Percentiles rank a stretch among this genome's conserved stretches.
These are phyloP conservation scores for Parasitella parasitica DNA, from an alignment of 371 early-diverging fungal species.

Conservation along the genomic window DNA sequence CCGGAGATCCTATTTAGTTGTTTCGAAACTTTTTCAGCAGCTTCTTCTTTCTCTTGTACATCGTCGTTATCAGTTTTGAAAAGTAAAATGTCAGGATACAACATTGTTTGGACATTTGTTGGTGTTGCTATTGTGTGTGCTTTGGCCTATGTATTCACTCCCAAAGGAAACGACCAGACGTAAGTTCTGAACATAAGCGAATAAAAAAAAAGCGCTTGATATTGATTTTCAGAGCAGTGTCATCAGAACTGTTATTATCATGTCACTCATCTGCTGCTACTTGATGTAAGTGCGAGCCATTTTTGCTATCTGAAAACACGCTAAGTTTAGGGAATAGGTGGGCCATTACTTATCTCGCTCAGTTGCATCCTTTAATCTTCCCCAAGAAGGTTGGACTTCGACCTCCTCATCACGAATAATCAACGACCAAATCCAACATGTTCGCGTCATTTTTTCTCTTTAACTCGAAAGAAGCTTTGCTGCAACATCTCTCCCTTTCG, in stretches of 20 bases:
- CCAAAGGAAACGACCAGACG: conserved; percentile 65
- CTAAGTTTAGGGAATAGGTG: conserved; percentile 50
- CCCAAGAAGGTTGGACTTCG: conserved; percentile 68
- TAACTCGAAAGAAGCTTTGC: background rate
- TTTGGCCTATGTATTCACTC: conserved; percentile 52
- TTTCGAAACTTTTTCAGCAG: background rate
- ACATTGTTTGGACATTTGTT: conserved; percentile 56
- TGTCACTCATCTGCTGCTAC: conserved; percentile 66
- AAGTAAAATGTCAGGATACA: conserved; percentile 53
- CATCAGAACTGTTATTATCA: conserved; percentile 67
- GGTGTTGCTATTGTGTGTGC: conserved; percentile 39
- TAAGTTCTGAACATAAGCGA: conserved; percentile 29
- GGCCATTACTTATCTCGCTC: conserved; percentile 76
- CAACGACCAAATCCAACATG: background rate
- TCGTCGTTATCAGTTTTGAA: background rate
- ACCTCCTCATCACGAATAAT: conserved; percentile 37
- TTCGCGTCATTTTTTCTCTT: background rate
- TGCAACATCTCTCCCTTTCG: background rate
- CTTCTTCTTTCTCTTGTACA: background rate
- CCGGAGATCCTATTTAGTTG: background rate
- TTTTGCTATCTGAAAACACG: background rate
- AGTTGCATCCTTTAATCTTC: conserved; percentile 68
- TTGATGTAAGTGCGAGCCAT: conserved; percentile 57
- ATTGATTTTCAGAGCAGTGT: conserved; percentile 34
- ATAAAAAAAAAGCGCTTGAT: too few relatives aligned